Evolutionary conservation across 1,284 basidiomycete species (phyloP).

Genomic region (Ustilago crameri): DNA sequence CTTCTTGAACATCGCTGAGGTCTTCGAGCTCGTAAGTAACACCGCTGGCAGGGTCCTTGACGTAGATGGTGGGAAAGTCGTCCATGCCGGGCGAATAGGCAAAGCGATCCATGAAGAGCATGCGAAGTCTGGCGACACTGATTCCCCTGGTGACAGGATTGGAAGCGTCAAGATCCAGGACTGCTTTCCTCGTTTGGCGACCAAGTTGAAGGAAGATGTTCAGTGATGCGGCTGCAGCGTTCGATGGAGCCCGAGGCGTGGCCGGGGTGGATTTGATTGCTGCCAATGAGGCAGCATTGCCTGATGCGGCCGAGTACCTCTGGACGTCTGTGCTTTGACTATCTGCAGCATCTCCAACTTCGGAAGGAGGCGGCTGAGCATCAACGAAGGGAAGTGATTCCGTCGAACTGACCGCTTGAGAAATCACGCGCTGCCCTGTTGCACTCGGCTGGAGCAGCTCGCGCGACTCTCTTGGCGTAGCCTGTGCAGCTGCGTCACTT

Average conservation of each 20-base stretch:
- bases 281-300: background rate
- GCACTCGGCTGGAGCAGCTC: conserved; percentile 22
- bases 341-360: conserved; percentile 12
- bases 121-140: conserved; percentile 78
- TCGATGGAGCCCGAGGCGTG: conserved; percentile 15
- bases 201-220: conserved; percentile 88
- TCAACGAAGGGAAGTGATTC: conserved; percentile 56
- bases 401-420: conserved; percentile 44
- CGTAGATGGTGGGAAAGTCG: conserved; percentile 94
- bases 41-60: conserved; percentile 87
- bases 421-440: conserved; percentile 20
- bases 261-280: background rate
- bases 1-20: conserved; percentile 89
- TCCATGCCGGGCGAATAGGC: conserved; percentile 88
- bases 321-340: background rate
- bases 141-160: conserved; percentile 66
- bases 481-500: conserved; percentile 3
- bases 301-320: background rate
- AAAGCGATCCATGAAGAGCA: conserved; percentile 94
- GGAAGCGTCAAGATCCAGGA: conserved; percentile 72
- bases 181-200: conserved; percentile 88
- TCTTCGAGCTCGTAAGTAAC: conserved; percentile 97
- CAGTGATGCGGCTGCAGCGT: conserved; percentile 12
- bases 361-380: conserved; percentile 26
- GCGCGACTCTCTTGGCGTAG: conserved; percentile 4